Evolutionary conservation across 306 rosid genomes (phyloP).

Genomic region (Quercus glauca): DNA sequence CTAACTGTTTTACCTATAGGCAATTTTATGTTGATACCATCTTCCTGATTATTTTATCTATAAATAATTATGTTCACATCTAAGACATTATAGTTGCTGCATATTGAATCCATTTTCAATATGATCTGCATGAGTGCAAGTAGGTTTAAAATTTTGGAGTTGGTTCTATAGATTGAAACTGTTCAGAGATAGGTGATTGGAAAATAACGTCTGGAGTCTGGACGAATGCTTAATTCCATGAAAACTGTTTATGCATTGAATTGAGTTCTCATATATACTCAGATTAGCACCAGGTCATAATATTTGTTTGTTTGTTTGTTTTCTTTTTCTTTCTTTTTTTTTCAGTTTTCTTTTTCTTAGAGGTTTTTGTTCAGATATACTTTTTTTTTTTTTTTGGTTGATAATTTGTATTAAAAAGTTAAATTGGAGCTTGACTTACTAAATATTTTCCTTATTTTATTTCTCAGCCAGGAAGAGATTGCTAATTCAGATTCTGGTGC

Average conservation of each 20-base stretch:
- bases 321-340: too few relatives aligned
- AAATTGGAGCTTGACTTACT: slow-evolving; percentile 23
- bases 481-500: slow-evolving; percentile 29
- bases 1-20: not conserved
- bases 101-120: not conserved
- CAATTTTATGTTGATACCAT: not conserved
- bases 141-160: not conserved
- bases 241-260: not conserved
- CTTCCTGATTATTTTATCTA: not conserved
- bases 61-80: not conserved
- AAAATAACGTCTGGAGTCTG: not conserved
- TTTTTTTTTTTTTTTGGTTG: not conserved
- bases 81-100: not conserved
- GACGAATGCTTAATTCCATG: not conserved
- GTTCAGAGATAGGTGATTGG: not conserved
- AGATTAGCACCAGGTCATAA: not conserved
- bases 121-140: not conserved
- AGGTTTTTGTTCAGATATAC: not conserved
- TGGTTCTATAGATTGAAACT: not conserved
- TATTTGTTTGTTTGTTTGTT: too few relatives aligned
- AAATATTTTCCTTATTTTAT: slow-evolving; percentile 27
- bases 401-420: not conserved
- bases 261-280: not conserved
- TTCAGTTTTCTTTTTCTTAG: not conserved
- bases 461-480: slow-evolving; percentile 60